phyloP scores from a whole-genome alignment of 2,329 filamentous ascomycete genomes.

The Cladophialophora yegresii region DNA sequence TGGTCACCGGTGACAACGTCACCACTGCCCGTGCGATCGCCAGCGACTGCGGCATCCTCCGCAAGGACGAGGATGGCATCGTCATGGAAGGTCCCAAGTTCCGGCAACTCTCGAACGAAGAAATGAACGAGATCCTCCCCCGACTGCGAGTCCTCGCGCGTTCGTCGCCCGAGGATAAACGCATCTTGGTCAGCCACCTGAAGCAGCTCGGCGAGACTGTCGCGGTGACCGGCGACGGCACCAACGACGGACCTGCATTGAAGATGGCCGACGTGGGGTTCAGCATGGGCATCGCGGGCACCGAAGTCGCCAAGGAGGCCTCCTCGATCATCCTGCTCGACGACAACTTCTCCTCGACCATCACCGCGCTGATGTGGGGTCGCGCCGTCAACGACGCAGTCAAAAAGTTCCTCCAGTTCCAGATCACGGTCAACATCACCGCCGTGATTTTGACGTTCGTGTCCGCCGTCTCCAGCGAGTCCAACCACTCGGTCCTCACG shows the following conservation, averaged over 20 bases:
- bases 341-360: constrained; percentile 66
- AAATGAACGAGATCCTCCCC: constrained; percentile 62
- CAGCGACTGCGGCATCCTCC: constrained; percentile 68
- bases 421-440: constrained; percentile 83
- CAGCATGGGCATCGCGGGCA: constrained; percentile 68
- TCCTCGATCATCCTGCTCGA: constrained; percentile 69
- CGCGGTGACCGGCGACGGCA: constrained; percentile 65
- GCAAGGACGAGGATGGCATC: constrained; percentile 56
- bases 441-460: constrained; percentile 86
- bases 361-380: constrained; percentile 69
- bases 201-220: constrained; percentile 66
- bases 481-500: constrained; percentile 74
- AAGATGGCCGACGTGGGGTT: constrained; percentile 69
- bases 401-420: constrained; percentile 65
- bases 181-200: constrained; percentile 62
- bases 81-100: constrained; percentile 71
- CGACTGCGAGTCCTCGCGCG: constrained; percentile 65
- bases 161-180: constrained; percentile 68
- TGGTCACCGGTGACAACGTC: constrained; percentile 74
- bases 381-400: constrained; percentile 68
- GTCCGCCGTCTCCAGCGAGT: constrained; percentile 71
- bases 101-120: constrained; percentile 60
- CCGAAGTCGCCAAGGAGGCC: constrained; percentile 68
- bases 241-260: constrained; percentile 66
- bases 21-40: constrained; percentile 73